These are phyloP conservation scores for Emericellopsis atlantica DNA, from an alignment of 2,329 filamentous ascomycete species.

Conservation along the genomic window DNA sequence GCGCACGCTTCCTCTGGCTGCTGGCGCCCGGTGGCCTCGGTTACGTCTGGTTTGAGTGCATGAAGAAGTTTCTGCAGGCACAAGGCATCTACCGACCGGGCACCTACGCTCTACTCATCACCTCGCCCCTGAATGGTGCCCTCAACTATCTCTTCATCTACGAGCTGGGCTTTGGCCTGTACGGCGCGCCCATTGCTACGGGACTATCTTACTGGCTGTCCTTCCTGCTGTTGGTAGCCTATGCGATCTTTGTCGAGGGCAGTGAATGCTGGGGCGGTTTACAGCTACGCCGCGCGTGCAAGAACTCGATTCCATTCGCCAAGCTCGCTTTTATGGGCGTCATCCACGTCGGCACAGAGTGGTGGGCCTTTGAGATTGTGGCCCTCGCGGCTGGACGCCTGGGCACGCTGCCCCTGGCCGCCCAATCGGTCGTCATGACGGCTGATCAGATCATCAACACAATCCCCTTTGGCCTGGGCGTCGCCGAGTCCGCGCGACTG, in stretches of 20 bases:
- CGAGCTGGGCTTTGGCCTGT: slow-evolving; percentile 54
- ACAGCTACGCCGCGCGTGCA: slow-evolving; percentile 46
- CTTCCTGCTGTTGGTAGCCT: slow-evolving; percentile 63
- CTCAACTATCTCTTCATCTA: slow-evolving; percentile 76
- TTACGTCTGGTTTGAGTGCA: slow-evolving; percentile 76
- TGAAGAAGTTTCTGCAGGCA: slow-evolving; percentile 82
- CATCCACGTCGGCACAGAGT: slow-evolving; percentile 78
- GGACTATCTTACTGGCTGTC: slow-evolving; percentile 80
- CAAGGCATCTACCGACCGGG: slow-evolving; percentile 79
- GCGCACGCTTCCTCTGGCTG: slow-evolving; percentile 58
- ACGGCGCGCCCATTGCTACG: slow-evolving; percentile 72
- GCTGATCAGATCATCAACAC: slow-evolving; percentile 76
- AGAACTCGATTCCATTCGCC: slow-evolving; percentile 58
- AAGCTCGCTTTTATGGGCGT: slow-evolving; percentile 65
- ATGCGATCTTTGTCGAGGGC: slow-evolving; percentile 58
- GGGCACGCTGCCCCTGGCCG: slow-evolving; percentile 67
- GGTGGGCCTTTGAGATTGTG: slow-evolving; percentile 92
- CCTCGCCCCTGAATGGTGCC: slow-evolving; percentile 67
- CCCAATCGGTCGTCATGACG: slow-evolving; percentile 84
- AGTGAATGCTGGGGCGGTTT: slow-evolving; percentile 71
- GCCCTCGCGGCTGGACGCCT: slow-evolving; percentile 70
- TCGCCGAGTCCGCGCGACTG: slow-evolving; percentile 65
- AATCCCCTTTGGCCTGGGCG: slow-evolving; percentile 75
- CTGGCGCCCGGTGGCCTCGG: slow-evolving; percentile 73
- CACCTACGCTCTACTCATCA: slow-evolving; percentile 71